phyloP scores from a whole-genome alignment of 257 asterid genomes.

The Penstemon eatonii region DNA sequence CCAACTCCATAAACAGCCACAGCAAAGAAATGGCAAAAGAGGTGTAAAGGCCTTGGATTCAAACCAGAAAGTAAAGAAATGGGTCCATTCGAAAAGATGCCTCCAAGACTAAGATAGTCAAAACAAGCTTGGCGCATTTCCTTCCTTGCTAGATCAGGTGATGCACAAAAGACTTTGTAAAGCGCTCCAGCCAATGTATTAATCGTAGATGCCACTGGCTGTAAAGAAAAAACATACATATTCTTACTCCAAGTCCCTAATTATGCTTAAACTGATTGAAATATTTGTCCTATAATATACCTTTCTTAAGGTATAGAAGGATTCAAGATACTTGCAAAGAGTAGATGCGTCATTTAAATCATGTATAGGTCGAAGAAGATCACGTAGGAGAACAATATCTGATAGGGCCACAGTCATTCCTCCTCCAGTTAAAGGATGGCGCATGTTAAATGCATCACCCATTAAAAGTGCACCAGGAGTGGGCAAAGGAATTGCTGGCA shows the following conservation, averaged over 20 bases:
- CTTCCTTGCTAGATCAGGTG: constrained; percentile 67
- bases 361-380: constrained; percentile 53
- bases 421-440: constrained; percentile 75
- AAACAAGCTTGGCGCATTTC: constrained; percentile 76
- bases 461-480: constrained; percentile 65
- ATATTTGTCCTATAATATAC: constrained; percentile 26
- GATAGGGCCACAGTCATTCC: constrained; percentile 75
- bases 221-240: constrained; percentile 25
- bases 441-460: constrained; percentile 80
- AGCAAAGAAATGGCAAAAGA: constrained; percentile 65
- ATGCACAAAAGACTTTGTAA: constrained; percentile 67
- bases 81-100: constrained; percentile 58
- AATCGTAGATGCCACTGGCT: constrained; percentile 88
- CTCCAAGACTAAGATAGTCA: constrained; percentile 72
- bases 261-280: background rate
- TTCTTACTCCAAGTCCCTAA: background rate
- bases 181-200: constrained; percentile 78
- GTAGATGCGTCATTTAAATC: constrained; percentile 44
- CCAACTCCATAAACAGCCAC: constrained; percentile 74
- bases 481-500: constrained; percentile 63
- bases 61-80: constrained; percentile 70
- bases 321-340: constrained; percentile 54
- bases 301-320: constrained; percentile 67
- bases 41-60: constrained; percentile 65
- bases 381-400: constrained; percentile 56